Base-by-base conservation (phyloP, 2,329 filamentous ascomycete species). In the Botryosphaeria dothidea region DNA sequence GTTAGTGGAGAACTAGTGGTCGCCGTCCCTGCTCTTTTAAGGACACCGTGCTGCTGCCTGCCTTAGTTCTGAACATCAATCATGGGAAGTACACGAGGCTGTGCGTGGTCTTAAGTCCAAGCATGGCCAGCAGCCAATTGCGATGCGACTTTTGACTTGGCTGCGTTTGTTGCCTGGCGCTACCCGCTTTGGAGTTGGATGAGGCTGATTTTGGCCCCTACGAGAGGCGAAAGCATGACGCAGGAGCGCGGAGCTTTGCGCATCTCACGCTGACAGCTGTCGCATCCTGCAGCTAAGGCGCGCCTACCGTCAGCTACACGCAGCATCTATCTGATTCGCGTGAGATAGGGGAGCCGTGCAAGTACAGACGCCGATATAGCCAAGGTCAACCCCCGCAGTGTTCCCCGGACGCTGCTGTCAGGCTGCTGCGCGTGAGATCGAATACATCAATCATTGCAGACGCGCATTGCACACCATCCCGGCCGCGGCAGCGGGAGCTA, bases 1-100 rank as follows among this genome's bases (percentile, higher is more conserved):
- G 25, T n/a, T 11, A 23, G 27, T 3, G 56, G 11, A 41, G 19
- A 23, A 46, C 38, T 36, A 31, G 27, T 23, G 6, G 38, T 46
- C 56, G 41, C 41, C 56, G 56, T 23, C 5, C 36, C 13, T 48
- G 27, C 56, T 46, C 41, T 46, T 60, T 60, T 46, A 46, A 60
- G 56, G 41, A 60, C 56, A 60, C 56, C 56, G 56, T 21, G 6
- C 56, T 48, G 41, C 56, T 60, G 56, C 41, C 51, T 60, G 56
- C 38, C 56, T 45, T 45, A 60, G 38, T 29, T 29, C 25, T 34
- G 56, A 11, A 23, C 17, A 46, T 46, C 56, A 34, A 60, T 34
- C 25, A n/a, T 36, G 27, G 19, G 13, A 41, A 46, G 43, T 5
- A 25, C 36, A 34, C 41, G 56, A 41, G 41, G 41, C 56, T 48